These are phyloP conservation scores for Trichoderma polysporum DNA, from an alignment of 2,329 filamentous ascomycete species.

Conservation along the genomic window DNA sequence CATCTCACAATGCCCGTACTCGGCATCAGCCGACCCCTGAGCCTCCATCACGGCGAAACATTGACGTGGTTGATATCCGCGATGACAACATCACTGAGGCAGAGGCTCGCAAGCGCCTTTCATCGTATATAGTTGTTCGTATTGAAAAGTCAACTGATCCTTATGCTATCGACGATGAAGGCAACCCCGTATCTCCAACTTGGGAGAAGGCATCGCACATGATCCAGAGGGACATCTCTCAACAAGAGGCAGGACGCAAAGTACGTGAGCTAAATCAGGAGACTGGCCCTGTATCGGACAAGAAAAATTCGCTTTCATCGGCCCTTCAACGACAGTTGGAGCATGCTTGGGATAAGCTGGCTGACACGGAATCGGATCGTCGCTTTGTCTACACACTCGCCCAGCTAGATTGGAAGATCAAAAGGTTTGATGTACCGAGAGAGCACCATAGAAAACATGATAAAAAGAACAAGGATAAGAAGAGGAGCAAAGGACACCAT, in stretches of 20 bases:
- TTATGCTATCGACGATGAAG: constrained; percentile 39
- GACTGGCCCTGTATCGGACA: constrained; percentile 34
- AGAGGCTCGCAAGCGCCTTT: constrained; percentile 41
- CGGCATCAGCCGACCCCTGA: not conserved
- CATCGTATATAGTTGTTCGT: constrained; percentile 42
- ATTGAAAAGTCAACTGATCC: constrained; percentile 41
- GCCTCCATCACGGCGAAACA: not conserved
- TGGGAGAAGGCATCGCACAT: constrained; percentile 42
- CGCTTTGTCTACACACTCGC: constrained; percentile 43
- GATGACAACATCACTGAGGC: constrained; percentile 38
- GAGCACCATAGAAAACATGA: constrained; percentile 23
- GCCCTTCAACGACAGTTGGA: constrained; percentile 46
- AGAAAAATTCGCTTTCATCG: constrained; percentile 38
- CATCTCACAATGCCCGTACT: not conserved
- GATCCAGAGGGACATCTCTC: constrained; percentile 39
- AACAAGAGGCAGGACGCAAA: constrained; percentile 37
- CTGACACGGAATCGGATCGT: constrained; percentile 36
- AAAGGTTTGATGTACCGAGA: constrained; percentile 26
- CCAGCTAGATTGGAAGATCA: constrained; percentile 45
- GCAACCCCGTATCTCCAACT: constrained; percentile 33
- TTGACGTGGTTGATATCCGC: constrained; percentile 39
- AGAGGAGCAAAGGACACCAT: not conserved
- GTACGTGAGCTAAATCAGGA: constrained; percentile 40
- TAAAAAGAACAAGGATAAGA: constrained; percentile 24
- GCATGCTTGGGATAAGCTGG: constrained; percentile 36